Evolutionary conservation across 2,329 filamentous ascomycete species (phyloP).

Genomic region (Aureobasidium leucospermi): DNA sequence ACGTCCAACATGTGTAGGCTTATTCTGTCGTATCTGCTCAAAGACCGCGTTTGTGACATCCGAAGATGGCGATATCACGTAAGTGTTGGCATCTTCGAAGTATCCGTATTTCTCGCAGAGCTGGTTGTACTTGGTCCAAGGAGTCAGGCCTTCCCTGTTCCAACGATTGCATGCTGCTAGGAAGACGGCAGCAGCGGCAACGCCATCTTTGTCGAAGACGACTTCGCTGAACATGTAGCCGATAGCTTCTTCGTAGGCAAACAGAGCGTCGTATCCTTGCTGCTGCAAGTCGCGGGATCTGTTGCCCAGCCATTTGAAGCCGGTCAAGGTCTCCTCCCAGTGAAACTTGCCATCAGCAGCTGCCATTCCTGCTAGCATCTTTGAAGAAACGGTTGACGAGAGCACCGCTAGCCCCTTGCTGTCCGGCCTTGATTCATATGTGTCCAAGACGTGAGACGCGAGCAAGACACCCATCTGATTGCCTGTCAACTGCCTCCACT

Average conservation of each 20-base stretch:
- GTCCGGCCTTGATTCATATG: slow-evolving; percentile 27
- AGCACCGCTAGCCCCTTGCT: slow-evolving; percentile 44
- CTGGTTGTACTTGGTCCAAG: slow-evolving; percentile 49
- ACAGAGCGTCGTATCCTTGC: slow-evolving; percentile 42
- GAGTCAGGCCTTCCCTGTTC: slow-evolving; percentile 46
- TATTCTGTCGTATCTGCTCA: slow-evolving; percentile 39
- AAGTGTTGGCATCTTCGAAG: slow-evolving; percentile 58
- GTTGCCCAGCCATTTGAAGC: slow-evolving; percentile 63
- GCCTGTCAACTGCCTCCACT: slow-evolving; percentile 57
- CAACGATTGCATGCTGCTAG: slow-evolving; percentile 48
- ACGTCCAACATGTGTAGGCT: slow-evolving; percentile 28
- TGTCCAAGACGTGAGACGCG: slow-evolving; percentile 50
- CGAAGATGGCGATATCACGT: slow-evolving; percentile 52
- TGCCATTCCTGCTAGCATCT: slow-evolving; percentile 55
- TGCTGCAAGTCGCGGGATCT: slow-evolving; percentile 46
- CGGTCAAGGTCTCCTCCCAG: slow-evolving; percentile 56
- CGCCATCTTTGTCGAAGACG: slow-evolving; percentile 58
- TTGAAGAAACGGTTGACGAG: slow-evolving; percentile 56
- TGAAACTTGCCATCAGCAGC: slow-evolving; percentile 40
- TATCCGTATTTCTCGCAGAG: slow-evolving; percentile 52
- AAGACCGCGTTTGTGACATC: slow-evolving; percentile 49
- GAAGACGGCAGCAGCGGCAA: slow-evolving; percentile 54
- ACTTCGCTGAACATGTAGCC: slow-evolving; percentile 60
- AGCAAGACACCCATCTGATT: slow-evolving; percentile 57
- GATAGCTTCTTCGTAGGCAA: slow-evolving; percentile 59